These are phyloP conservation scores for Inosperma sp. DNA, from an alignment of 768 basidiomycete species.

Conservation along the genomic window DNA sequence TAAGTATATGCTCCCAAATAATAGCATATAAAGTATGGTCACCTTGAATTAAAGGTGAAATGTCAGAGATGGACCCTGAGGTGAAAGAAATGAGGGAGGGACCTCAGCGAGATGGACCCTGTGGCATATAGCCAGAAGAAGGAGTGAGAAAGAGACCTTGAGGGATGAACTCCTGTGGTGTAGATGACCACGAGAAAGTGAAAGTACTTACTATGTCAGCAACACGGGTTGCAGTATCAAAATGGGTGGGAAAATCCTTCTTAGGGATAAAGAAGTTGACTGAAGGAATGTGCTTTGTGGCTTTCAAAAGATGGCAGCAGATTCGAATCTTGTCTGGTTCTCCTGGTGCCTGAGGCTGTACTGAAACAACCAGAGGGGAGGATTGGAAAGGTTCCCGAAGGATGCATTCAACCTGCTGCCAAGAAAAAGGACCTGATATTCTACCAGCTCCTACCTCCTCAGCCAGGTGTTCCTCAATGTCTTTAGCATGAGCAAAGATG, in stretches of 20 bases:
- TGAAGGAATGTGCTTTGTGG: constrained; percentile 9
- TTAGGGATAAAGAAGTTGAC: constrained; percentile 26
- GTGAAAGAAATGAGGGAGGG: not conserved
- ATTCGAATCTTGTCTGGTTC: constrained; percentile 23
- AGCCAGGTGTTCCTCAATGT: constrained; percentile 18
- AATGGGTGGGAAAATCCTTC: constrained; percentile 23
- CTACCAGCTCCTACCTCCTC: constrained; percentile 18
- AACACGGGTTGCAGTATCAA: constrained; percentile 10
- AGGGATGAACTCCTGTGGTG: too few relatives aligned
- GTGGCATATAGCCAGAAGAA: constrained; percentile 15
- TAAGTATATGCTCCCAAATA: too few relatives aligned
- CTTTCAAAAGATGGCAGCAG: constrained; percentile 29
- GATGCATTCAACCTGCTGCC: constrained; percentile 15
- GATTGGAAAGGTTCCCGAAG: constrained; percentile 27
- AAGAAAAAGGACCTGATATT: constrained; percentile 28
- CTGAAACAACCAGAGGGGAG: constrained; percentile 25
- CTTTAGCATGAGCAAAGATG: not conserved
- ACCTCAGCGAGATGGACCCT: constrained; percentile 19
- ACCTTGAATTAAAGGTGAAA: too few relatives aligned
- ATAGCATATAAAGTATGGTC: too few relatives aligned
- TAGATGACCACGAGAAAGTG: too few relatives aligned
- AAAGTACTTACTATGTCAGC: not conserved
- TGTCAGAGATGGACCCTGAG: too few relatives aligned
- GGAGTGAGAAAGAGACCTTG: constrained; percentile 20
- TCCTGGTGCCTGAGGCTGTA: constrained; percentile 23